phyloP scores from a whole-genome alignment of 1,284 basidiomycete species.

The Amylostereum areolatum region DNA sequence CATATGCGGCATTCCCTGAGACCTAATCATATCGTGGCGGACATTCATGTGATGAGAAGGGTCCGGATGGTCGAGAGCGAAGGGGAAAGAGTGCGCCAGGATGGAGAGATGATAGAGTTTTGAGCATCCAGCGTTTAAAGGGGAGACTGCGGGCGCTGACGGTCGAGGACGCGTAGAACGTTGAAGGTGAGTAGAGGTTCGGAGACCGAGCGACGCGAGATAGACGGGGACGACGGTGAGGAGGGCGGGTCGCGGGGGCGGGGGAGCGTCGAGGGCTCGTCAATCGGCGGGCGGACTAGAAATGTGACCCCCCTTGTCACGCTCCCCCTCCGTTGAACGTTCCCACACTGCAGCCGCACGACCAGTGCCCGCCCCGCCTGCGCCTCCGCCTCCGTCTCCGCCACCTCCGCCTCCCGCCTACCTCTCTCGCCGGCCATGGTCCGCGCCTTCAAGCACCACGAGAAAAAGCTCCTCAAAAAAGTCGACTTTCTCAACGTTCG shows the following conservation, averaged over 20 bases:
- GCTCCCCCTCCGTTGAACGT: too few species aligned
- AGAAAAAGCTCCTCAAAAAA: conserved; percentile 91
- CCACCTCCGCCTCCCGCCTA: background rate
- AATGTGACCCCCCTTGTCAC: too few species aligned
- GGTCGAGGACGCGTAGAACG: too few species aligned
- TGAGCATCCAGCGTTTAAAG: background rate
- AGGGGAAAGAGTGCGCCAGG: conserved; percentile 6
- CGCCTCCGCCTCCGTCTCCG: background rate
- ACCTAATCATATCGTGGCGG: conserved; percentile 42
- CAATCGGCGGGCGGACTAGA: too few species aligned
- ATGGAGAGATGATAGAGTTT: conserved; percentile 13
- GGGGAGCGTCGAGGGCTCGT: too few species aligned
- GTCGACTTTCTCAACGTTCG: conserved; percentile 87
- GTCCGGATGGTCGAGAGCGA: conserved; percentile 4
- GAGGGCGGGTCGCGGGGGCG: too few species aligned
- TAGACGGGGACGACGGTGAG: too few species aligned
- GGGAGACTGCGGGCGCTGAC: too few species aligned
- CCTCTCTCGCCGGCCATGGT: conserved; percentile 42
- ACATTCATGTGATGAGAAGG: conserved; percentile 16
- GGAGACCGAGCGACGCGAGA: too few species aligned
- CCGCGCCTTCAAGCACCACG: conserved; percentile 90
- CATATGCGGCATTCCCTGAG: conserved; percentile 35
- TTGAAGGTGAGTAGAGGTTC: too few species aligned
- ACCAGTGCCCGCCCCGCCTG: conserved; percentile 4
- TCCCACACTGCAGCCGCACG: conserved; percentile 3